A percentile compares a stretch with the other conserved stretches of the same genome.
These are phyloP conservation scores for Wickerhamomyces tratensis DNA, from an alignment of 805 yeast species.

Conservation along the genomic window DNA sequence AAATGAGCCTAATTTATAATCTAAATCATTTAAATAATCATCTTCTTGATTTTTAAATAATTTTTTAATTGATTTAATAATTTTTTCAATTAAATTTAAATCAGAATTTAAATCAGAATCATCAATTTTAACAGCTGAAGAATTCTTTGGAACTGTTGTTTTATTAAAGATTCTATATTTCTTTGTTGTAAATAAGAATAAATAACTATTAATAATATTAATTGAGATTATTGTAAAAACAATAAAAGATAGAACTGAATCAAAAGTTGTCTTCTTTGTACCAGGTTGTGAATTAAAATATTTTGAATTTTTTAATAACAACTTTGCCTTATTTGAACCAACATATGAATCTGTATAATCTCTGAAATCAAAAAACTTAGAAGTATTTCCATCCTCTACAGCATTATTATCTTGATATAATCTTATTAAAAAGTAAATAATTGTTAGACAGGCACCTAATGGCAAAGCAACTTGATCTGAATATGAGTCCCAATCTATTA, in stretches of 20 bases:
- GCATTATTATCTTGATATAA: constrained; percentile 16
- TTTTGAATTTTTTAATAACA: constrained; percentile 10
- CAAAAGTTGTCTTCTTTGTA: neutral
- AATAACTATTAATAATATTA: constrained; percentile 11
- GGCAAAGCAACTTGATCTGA: constrained; percentile 17
- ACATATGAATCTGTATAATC: neutral
- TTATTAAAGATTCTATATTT: constrained; percentile 17
- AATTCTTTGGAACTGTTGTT: constrained; percentile 5
- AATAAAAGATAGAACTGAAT: neutral
- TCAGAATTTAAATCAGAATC: no score
- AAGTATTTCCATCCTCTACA: neutral
- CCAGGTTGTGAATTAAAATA: constrained; percentile 6
- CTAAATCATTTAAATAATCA: constrained; percentile 8
- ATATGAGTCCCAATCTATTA: constrained; percentile 19
- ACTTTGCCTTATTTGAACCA: neutral
- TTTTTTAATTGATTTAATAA: neutral
- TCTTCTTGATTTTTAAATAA: neutral
- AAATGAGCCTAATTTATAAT: constrained; percentile 22
- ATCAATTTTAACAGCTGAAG: constrained; percentile 12
- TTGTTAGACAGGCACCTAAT: constrained; percentile 12
- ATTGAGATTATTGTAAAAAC: constrained; percentile 8
- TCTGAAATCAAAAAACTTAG: constrained; percentile 5
- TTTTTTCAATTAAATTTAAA: no score
- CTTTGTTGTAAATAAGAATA: constrained; percentile 15
- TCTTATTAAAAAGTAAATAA: constrained; percentile 14